These are phyloP conservation scores for Hypoxylon sp. DNA, from an alignment of 2,329 filamentous ascomycete species.

Conservation along the genomic window DNA sequence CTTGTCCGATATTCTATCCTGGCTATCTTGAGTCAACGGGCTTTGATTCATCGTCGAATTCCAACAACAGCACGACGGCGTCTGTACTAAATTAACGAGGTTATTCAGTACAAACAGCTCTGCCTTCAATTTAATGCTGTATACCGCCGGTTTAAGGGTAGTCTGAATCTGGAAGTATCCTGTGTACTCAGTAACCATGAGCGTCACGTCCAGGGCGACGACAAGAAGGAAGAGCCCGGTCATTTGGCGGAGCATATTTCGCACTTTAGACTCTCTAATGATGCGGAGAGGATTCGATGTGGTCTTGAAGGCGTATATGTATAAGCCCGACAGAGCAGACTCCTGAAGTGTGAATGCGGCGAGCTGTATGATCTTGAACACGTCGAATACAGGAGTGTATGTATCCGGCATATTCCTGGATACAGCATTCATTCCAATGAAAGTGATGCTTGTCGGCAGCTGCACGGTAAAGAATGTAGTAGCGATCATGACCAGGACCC, in stretches of 20 bases:
- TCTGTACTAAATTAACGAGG: slow-evolving; percentile 46
- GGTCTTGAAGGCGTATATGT: slow-evolving; percentile 64
- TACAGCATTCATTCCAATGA: slow-evolving; percentile 44
- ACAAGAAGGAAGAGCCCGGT: slow-evolving; percentile 61
- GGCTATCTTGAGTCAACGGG: too few relatives aligned
- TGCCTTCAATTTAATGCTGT: slow-evolving; percentile 66
- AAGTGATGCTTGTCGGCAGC: slow-evolving; percentile 66
- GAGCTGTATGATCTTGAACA: slow-evolving; percentile 57
- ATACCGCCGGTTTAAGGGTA: slow-evolving; percentile 59
- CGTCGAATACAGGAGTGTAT: slow-evolving; percentile 33
- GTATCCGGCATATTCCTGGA: neutral
- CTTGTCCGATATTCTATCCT: neutral
- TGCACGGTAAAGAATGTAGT: slow-evolving; percentile 67
- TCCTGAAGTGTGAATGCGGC: slow-evolving; percentile 63
- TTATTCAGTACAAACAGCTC: slow-evolving; percentile 68
- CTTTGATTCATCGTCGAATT: neutral
- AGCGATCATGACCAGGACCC: slow-evolving; percentile 70
- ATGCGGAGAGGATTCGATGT: slow-evolving; percentile 54
- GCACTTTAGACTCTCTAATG: slow-evolving; percentile 48
- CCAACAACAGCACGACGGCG: slow-evolving; percentile 18
- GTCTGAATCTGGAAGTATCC: slow-evolving; percentile 59
- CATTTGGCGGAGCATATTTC: slow-evolving; percentile 58
- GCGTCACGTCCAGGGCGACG: slow-evolving; percentile 58
- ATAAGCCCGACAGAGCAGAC: slow-evolving; percentile 62
- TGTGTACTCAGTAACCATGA: slow-evolving; percentile 59